Conservation (phyloP, 208 protist genomes). For the Trypanosoma caninum region DNA sequence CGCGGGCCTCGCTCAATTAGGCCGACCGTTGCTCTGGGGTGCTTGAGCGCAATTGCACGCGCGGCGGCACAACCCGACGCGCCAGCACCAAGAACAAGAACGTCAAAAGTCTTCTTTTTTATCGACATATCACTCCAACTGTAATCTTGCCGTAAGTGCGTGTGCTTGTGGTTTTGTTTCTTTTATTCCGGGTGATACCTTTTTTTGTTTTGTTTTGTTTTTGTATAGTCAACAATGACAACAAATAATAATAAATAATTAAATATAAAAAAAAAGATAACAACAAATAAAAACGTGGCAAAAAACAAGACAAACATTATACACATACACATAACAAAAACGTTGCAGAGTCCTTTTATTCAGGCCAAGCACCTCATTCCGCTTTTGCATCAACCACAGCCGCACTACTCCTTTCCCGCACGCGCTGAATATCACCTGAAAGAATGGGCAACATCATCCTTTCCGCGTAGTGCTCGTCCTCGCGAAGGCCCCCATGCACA, state of each 20-base stretch:
- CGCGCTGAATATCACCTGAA: slow-evolving; percentile 32
- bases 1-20: slow-evolving; percentile 58
- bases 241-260: too few species aligned
- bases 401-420: slow-evolving; percentile 16
- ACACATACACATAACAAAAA: too few species aligned
- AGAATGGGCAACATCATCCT: slow-evolving; percentile 47
- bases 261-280: too few species aligned
- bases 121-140: not conserved
- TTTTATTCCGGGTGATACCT: too few species aligned
- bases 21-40: slow-evolving; percentile 45
- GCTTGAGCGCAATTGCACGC: slow-evolving; percentile 40
- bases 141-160: too few species aligned
- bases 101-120: slow-evolving; percentile 48
- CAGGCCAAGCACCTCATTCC: not conserved
- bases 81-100: slow-evolving; percentile 70
- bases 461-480: slow-evolving; percentile 33
- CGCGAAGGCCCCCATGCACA: slow-evolving; percentile 60
- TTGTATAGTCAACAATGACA: too few species aligned
- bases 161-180: too few species aligned
- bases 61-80: slow-evolving; percentile 62
- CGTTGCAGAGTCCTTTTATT: too few species aligned
- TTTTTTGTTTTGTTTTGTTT: too few species aligned
- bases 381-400: not conserved
- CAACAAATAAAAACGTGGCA: too few species aligned
- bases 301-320: too few species aligned